These are phyloP conservation scores for Fallopia convolvulus DNA, from an alignment of 148 eudicot species.

Conservation along the genomic window DNA sequence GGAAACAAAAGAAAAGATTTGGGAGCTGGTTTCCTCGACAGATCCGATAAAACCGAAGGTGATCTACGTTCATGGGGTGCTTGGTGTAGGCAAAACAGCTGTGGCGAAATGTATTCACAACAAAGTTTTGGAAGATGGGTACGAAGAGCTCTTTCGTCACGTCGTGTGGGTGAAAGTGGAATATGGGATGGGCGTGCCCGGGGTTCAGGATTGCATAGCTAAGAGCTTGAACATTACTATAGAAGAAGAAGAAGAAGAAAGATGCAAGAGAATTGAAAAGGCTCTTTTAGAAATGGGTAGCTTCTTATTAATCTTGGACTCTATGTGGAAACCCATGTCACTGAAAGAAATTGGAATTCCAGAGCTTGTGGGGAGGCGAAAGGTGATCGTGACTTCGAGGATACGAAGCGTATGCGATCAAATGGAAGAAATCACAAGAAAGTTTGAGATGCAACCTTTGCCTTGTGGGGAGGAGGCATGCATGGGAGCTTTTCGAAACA, in stretches of 20 bases:
- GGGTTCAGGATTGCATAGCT: constrained; percentile 24
- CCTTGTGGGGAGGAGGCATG: constrained; percentile 14
- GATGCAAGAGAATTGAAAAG: constrained; percentile 13
- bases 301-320: constrained; percentile 28
- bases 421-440: background rate
- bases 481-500: constrained; percentile 23
- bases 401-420: constrained; percentile 12
- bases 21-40: constrained; percentile 15
- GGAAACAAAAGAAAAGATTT: constrained; percentile 6
- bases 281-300: constrained; percentile 13
- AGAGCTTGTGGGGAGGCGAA: constrained; percentile 13
- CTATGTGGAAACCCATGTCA: constrained; percentile 21
- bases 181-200: constrained; percentile 20
- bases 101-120: constrained; percentile 21
- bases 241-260: background rate
- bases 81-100: constrained; percentile 31
- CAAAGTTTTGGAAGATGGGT: constrained; percentile 5
- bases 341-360: constrained; percentile 33
- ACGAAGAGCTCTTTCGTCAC: constrained; percentile 12
- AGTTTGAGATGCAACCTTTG: constrained; percentile 23
- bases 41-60: background rate
- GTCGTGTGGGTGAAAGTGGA: constrained; percentile 27
- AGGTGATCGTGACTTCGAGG: constrained; percentile 23
- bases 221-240: constrained; percentile 9
- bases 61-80: constrained; percentile 21